A percentile compares a stretch with the other conserved stretches of the same genome.
Evolutionary conservation across 169 alveolate species (phyloP).

Genomic region (Plasmodium billcollinsi): DNA sequence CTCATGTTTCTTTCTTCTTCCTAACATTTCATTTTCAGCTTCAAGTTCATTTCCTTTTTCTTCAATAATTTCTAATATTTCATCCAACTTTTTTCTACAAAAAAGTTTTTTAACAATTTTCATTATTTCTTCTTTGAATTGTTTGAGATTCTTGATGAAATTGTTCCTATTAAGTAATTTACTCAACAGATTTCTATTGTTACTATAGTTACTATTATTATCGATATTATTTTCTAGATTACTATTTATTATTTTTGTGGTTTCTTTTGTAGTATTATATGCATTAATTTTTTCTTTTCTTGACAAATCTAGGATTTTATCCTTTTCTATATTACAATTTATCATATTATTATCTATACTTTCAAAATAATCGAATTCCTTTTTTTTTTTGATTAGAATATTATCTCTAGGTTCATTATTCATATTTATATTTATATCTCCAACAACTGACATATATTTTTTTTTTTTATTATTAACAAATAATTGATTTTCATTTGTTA

Average conservation of each 20-base stretch:
- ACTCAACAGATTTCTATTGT: background rate
- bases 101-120: slow-evolving; percentile 30
- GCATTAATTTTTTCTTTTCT: too few relatives aligned
- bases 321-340: background rate
- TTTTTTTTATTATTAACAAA: background rate
- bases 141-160: slow-evolving; percentile 35
- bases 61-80: background rate
- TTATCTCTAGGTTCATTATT: too few relatives aligned
- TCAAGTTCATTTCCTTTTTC: background rate
- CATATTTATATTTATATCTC: background rate
- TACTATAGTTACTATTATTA: too few relatives aligned
- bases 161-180: slow-evolving; percentile 12
- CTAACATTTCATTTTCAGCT: background rate
- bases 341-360: background rate
- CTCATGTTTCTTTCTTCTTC: slow-evolving; percentile 24
- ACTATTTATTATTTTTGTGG: too few relatives aligned
- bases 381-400: too few relatives aligned
- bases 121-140: slow-evolving; percentile 25
- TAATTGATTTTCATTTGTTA: background rate
- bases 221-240: too few relatives aligned
- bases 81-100: slow-evolving; percentile 31
- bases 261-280: too few relatives aligned
- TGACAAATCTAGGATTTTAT: too few relatives aligned
- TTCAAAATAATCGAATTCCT: too few relatives aligned
- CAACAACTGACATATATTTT: background rate